A percentile compares a stretch with the other conserved stretches of the same genome.
phyloP scores from a whole-genome alignment of 1,284 basidiomycete genomes.

The Ustilago esculenta region DNA sequence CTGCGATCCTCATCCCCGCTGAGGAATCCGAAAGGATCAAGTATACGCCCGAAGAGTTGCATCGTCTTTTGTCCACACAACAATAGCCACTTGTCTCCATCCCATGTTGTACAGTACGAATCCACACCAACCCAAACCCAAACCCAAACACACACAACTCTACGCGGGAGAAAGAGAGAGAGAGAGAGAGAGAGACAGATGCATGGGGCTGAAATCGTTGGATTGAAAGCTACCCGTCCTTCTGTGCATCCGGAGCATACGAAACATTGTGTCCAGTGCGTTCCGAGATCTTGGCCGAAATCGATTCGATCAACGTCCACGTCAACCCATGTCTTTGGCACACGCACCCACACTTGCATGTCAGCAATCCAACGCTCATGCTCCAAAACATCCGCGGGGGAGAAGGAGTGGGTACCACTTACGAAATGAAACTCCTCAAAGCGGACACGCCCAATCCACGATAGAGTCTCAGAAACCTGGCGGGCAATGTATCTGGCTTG shows the following conservation, averaged over 20 bases:
- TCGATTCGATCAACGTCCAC: conserved; percentile 64
- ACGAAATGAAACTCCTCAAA: conserved; percentile 63
- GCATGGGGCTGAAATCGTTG: no score
- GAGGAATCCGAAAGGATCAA: conserved; percentile 11
- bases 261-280: conserved; percentile 35
- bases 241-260: conserved; percentile 20
- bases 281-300: conserved; percentile 53
- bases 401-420: conserved; percentile 5
- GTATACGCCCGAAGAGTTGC: conserved; percentile 26
- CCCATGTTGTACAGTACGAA: no score
- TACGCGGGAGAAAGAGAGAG: no score
- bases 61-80: conserved; percentile 16
- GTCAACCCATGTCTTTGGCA: conserved; percentile 57
- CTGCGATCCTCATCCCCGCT: conserved; percentile 82
- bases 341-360: background rate
- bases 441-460: conserved; percentile 64
- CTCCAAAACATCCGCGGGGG: no score
- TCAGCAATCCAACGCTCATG: no score
- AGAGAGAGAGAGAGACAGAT: no score
- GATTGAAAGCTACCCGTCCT: background rate
- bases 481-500: conserved; percentile 72
- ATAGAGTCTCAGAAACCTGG: conserved; percentile 61
- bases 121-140: no score
- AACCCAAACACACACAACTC: no score
- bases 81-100: background rate